phyloP scores from a whole-genome alignment of 805 yeast species.

The Saturnispora quitensis region DNA sequence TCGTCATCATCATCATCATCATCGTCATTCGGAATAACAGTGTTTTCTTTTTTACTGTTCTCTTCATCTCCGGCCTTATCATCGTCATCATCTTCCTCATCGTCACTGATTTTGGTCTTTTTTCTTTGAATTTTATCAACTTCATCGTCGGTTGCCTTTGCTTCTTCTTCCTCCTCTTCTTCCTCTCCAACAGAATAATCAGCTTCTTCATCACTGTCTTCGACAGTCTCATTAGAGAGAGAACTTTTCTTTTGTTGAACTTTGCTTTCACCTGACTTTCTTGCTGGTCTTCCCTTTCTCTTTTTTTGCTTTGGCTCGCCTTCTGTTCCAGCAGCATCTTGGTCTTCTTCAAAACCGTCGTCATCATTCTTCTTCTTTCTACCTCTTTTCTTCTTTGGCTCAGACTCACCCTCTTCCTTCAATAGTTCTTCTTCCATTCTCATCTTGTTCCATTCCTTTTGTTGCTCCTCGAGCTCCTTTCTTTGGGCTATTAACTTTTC shows the following conservation, averaged over 20 bases:
- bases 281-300: background rate
- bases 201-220: slow-evolving; percentile 27
- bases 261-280: slow-evolving; percentile 9
- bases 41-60: background rate
- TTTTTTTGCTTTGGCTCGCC: slow-evolving; percentile 10
- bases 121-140: slow-evolving; percentile 11
- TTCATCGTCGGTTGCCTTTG: slow-evolving; percentile 5
- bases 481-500: slow-evolving; percentile 37
- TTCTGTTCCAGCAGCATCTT: slow-evolving; percentile 8
- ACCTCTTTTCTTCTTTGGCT: slow-evolving; percentile 23
- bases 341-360: slow-evolving; percentile 9
- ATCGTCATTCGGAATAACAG: background rate
- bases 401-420: slow-evolving; percentile 27
- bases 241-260: slow-evolving; percentile 17
- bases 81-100: slow-evolving; percentile 18
- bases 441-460: slow-evolving; percentile 43
- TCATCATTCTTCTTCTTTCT: slow-evolving; percentile 21
- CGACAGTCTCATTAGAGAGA: slow-evolving; percentile 23
- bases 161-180: slow-evolving; percentile 11
- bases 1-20: slow-evolving; percentile 11
- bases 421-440: slow-evolving; percentile 29
- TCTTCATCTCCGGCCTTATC: slow-evolving; percentile 15
- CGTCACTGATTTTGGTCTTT: slow-evolving; percentile 15
- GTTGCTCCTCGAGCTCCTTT: slow-evolving; percentile 44
- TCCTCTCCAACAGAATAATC: slow-evolving; percentile 16